Conservation (phyloP, 345 rosid species). For the Corchorus capsularis region DNA sequence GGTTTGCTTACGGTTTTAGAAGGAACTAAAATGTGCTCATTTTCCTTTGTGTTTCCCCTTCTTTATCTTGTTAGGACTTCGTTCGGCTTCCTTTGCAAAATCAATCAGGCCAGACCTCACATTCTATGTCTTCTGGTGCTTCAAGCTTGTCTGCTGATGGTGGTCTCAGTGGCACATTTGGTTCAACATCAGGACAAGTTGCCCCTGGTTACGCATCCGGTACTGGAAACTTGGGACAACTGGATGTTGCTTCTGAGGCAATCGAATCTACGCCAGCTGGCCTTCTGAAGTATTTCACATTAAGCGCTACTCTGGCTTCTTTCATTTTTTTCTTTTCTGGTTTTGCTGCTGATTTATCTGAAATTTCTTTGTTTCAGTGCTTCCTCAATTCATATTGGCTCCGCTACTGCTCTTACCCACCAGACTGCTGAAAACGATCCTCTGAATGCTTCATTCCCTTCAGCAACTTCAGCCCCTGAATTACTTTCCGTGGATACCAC, state of each 20-base stretch:
- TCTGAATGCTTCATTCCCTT: constrained; percentile 45
- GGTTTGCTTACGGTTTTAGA: constrained; percentile 16
- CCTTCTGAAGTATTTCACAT: constrained; percentile 49
- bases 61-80: constrained; percentile 65
- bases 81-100: constrained; percentile 97
- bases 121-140: constrained; percentile 53
- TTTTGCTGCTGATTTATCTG: constrained; percentile 18
- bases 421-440: constrained; percentile 53
- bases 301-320: background rate
- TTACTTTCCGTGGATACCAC: constrained; percentile 47
- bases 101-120: constrained; percentile 70
- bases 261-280: constrained; percentile 58
- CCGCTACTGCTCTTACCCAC: constrained; percentile 48
- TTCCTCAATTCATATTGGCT: constrained; percentile 52
- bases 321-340: background rate
- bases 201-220: constrained; percentile 51
- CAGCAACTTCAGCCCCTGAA: constrained; percentile 51
- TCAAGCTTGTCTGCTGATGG: constrained; percentile 55
- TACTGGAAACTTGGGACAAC: constrained; percentile 49
- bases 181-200: constrained; percentile 56
- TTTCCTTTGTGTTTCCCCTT: background rate
- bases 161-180: constrained; percentile 49
- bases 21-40: constrained; percentile 11
- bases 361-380: constrained; percentile 41
- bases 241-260: constrained; percentile 63